Conservation (phyloP, 2,329 filamentous ascomycete genomes). For the Hyphodiscus sp. region DNA sequence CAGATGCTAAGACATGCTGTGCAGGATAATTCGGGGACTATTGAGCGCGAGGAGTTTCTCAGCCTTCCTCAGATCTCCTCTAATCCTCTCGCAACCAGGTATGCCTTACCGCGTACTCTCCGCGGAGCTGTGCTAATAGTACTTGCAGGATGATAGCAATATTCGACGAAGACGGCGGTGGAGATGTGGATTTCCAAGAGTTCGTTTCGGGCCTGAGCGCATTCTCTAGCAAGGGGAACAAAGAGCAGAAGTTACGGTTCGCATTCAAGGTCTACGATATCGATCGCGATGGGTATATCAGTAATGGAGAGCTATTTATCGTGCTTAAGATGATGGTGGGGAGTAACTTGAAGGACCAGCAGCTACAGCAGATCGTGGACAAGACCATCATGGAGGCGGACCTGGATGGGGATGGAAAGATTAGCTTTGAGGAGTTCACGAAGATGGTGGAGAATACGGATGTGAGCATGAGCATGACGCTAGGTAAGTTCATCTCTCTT, state of each 20-base stretch:
- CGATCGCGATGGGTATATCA: conserved; percentile 96
- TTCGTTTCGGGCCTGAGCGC: conserved; percentile 93
- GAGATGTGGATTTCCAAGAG: conserved; percentile 97
- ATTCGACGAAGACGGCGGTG: conserved; percentile 96
- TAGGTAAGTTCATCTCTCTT: conserved; percentile 43
- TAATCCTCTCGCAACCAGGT: conserved; percentile 94
- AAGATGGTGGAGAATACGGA: conserved; percentile 98
- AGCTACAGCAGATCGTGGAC: conserved; percentile 98
- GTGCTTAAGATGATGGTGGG: conserved; percentile 99
- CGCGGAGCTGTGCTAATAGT: neutral
- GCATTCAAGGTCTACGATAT: conserved; percentile 99
- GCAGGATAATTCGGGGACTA: conserved; percentile 97
- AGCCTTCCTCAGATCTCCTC: conserved; percentile 95
- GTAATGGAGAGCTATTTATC: conserved; percentile 97
- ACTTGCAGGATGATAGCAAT: conserved; percentile 89
- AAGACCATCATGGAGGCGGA: conserved; percentile 99
- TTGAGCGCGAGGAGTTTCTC: conserved; percentile 97
- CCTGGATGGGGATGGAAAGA: conserved; percentile 91
- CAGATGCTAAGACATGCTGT: conserved; percentile 3
- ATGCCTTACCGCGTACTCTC: conserved; percentile 1
- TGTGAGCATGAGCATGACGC: conserved; percentile 68
- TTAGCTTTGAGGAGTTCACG: conserved; percentile 97
- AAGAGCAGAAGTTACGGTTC: conserved; percentile 96
- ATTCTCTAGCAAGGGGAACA: conserved; percentile 97
- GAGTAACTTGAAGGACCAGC: conserved; percentile 97